These are phyloP conservation scores for Pyrus pyrifolia DNA, from an alignment of 306 rosid species.

Conservation along the genomic window DNA sequence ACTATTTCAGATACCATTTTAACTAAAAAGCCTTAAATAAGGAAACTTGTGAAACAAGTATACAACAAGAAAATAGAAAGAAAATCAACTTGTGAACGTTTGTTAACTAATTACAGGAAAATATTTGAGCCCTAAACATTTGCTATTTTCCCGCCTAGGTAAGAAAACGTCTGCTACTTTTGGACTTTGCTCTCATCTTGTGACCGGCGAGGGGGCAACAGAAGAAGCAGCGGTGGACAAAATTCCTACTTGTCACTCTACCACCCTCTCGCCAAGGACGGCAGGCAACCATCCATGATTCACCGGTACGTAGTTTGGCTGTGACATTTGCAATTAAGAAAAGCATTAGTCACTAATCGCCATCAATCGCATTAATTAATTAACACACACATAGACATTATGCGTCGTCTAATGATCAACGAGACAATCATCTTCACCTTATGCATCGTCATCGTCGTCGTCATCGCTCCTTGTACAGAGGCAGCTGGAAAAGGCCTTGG, in stretches of 20 bases:
- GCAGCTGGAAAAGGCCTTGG: background rate
- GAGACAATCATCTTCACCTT: slow-evolving; percentile 6
- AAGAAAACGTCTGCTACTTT: too few species aligned
- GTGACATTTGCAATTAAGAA: background rate
- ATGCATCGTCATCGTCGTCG: background rate
- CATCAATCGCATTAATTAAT: background rate
- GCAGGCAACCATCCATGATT: background rate
- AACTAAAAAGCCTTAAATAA: too few species aligned
- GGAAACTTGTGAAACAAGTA: too few species aligned
- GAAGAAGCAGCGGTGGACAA: background rate
- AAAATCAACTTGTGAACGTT: too few species aligned
- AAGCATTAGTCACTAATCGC: background rate
- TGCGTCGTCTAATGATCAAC: background rate
- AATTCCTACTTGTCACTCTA: too few species aligned
- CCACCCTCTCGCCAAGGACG: background rate
- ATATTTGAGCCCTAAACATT: too few species aligned
- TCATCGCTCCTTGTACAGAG: background rate
- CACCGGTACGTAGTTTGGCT: background rate
- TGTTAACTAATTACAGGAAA: too few species aligned
- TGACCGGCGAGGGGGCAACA: background rate
- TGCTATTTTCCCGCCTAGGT: too few species aligned
- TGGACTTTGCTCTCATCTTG: too few species aligned
- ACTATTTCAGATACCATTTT: too few species aligned
- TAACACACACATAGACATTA: background rate
- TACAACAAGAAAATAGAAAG: too few species aligned